These are phyloP conservation scores for Iris macrosiphon DNA, from an alignment of 106 monocot genomes.

Conservation along the genomic window DNA sequence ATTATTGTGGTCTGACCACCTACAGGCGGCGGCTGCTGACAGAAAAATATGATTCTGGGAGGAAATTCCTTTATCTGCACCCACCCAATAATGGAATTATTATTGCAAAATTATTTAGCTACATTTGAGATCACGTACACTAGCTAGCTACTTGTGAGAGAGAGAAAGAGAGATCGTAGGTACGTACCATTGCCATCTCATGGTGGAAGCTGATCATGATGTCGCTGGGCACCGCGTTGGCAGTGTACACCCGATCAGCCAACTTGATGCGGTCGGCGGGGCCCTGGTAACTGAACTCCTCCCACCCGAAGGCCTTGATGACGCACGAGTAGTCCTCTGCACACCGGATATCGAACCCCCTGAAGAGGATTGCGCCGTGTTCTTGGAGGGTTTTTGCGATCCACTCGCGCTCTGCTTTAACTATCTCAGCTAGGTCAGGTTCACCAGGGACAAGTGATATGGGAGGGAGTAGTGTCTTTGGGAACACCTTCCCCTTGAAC, in stretches of 20 bases:
- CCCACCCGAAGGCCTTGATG: conserved; percentile 22
- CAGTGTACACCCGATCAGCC: conserved; percentile 18
- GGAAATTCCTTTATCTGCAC: conserved; percentile 4
- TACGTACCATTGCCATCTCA: conserved; percentile 31
- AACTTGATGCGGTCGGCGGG: conserved; percentile 10
- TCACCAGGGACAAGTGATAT: too few species aligned
- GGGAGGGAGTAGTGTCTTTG: conserved; percentile 18
- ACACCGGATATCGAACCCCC: conserved; percentile 17
- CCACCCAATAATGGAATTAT: too few species aligned
- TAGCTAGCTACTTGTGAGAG: too few species aligned
- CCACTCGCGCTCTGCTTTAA: background rate
- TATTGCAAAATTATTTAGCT: too few species aligned
- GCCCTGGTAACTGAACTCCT: conserved; percentile 19
- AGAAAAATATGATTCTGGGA: conserved; percentile 4
- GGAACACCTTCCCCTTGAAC: conserved; percentile 22
- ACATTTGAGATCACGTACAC: too few species aligned
- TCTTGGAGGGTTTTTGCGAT: background rate
- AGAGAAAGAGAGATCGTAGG: too few species aligned
- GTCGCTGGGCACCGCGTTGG: conserved; percentile 15
- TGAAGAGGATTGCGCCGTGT: conserved; percentile 25
- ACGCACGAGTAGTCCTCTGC: conserved; percentile 17
- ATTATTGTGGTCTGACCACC: conserved; percentile 9
- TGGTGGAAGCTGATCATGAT: conserved; percentile 27
- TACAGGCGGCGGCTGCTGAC: background rate
- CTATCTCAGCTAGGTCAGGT: background rate